Conservation (phyloP, 129 eudicot species). For the Flaveria brownii region DNA sequence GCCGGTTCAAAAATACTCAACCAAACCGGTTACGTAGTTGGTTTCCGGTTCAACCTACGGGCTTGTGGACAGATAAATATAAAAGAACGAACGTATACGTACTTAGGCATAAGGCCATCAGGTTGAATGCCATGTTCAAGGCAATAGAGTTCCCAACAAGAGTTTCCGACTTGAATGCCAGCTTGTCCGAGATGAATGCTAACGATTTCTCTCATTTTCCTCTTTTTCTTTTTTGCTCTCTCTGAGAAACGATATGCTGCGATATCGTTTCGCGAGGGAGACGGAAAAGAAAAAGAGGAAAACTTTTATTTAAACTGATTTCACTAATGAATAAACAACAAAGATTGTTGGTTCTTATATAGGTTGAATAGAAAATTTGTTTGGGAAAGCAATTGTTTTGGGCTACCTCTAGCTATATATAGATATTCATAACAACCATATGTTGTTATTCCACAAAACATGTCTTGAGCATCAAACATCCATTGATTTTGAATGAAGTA, state of each 20-base stretch:
- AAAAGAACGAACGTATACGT: not conserved
- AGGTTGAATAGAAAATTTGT: not conserved
- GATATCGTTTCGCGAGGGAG: conserved; percentile 38
- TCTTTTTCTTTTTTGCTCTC: conserved; percentile 49
- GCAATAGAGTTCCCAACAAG: conserved; percentile 76
- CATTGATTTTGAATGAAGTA: not conserved
- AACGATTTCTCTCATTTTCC: conserved; percentile 46
- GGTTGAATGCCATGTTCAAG: conserved; percentile 72
- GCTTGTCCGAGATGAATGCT: conserved; percentile 68
- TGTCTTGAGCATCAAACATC: conserved; percentile 7
- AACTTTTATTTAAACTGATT: not conserved
- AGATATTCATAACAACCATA: not conserved
- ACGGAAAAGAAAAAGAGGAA: conserved; percentile 45
- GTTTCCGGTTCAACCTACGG: too few species aligned
- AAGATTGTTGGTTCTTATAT: conserved; percentile 4
- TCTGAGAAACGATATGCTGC: conserved; percentile 30
- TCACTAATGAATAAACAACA: conserved; percentile 8
- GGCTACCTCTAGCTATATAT: conserved; percentile 24
- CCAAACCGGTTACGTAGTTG: too few species aligned
- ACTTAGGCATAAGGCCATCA: conserved; percentile 62
- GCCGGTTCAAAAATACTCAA: too few species aligned
- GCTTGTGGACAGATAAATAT: not conserved
- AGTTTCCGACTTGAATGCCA: conserved; percentile 66
- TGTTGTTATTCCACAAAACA: conserved; percentile 17
- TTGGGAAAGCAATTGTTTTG: conserved; percentile 29